These are phyloP conservation scores for Cyberlindnera euphorbiae DNA, from an alignment of 805 yeast species.

Conservation along the genomic window DNA sequence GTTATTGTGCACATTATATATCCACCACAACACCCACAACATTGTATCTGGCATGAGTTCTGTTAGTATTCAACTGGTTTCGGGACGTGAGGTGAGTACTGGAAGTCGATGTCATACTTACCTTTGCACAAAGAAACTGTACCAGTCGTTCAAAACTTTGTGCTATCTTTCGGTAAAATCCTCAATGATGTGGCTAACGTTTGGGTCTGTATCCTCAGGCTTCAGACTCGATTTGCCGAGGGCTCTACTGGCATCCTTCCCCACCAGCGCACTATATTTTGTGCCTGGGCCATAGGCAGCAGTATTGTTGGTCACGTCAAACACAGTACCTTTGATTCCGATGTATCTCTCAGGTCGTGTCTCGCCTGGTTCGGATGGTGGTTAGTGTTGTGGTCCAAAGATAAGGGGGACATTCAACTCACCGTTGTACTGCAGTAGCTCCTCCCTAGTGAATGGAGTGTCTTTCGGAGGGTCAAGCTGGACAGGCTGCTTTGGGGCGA, in stretches of 20 bases:
- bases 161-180: conserved; percentile 56
- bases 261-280: conserved; percentile 67
- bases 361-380: conserved; percentile 29
- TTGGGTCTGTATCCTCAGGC: conserved; percentile 42
- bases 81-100: too few relatives aligned
- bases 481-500: conserved; percentile 53
- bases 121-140: conserved; percentile 51
- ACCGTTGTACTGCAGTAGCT: conserved; percentile 45
- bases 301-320: conserved; percentile 66
- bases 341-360: conserved; percentile 51
- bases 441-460: conserved; percentile 36
- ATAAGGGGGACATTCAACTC: too few relatives aligned
- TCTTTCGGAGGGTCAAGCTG: conserved; percentile 47
- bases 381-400: too few relatives aligned
- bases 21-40: conserved; percentile 14
- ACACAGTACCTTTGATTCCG: conserved; percentile 70
- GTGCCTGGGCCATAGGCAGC: conserved; percentile 75
- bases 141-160: conserved; percentile 71
- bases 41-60: conserved; percentile 14
- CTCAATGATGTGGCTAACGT: conserved; percentile 43
- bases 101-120: conserved; percentile 30
- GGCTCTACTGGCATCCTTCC: conserved; percentile 73
- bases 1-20: too few relatives aligned
- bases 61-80: conserved; percentile 5
- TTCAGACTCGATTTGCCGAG: conserved; percentile 63